These are phyloP conservation scores for Tieghemostelium lacteum DNA, from an alignment of 78 protist genomes.

Conservation along the genomic window DNA sequence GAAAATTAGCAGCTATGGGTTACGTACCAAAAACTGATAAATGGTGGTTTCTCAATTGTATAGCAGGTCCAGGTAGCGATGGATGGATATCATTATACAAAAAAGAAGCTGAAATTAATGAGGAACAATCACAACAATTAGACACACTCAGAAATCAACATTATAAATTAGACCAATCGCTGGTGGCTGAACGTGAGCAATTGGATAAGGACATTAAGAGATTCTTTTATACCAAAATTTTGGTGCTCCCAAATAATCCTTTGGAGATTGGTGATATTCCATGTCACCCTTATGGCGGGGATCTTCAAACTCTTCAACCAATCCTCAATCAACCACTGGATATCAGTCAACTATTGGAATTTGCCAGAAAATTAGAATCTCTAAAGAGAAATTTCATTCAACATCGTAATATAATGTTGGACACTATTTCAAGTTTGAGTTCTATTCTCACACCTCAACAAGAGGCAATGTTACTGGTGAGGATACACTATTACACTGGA, in stretches of 20 bases:
- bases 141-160: conserved; percentile 50
- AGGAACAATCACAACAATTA: conserved; percentile 16
- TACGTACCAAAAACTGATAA: conserved; percentile 57
- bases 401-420: conserved; percentile 37
- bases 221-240: conserved; percentile 50
- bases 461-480: conserved; percentile 68
- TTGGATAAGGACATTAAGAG: conserved; percentile 55
- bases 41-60: conserved; percentile 33
- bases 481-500: conserved; percentile 34
- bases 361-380: conserved; percentile 37
- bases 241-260: conserved; percentile 45
- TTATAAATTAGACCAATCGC: background rate
- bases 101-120: conserved; percentile 26
- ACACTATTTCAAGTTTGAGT: conserved; percentile 32
- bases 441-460: conserved; percentile 32
- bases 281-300: conserved; percentile 4
- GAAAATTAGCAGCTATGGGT: conserved; percentile 58
- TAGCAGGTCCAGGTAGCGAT: conserved; percentile 39
- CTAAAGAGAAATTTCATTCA: conserved; percentile 45
- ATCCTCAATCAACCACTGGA: conserved; percentile 31
- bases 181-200: conserved; percentile 27
- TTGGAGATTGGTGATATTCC: conserved; percentile 24
- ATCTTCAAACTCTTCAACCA: background rate
- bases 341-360: conserved; percentile 54
- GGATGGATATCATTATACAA: conserved; percentile 52